Evolutionary conservation across 2,329 filamentous ascomycete genomes (phyloP).

Genomic region (Trichoderma atrobrunneum): DNA sequence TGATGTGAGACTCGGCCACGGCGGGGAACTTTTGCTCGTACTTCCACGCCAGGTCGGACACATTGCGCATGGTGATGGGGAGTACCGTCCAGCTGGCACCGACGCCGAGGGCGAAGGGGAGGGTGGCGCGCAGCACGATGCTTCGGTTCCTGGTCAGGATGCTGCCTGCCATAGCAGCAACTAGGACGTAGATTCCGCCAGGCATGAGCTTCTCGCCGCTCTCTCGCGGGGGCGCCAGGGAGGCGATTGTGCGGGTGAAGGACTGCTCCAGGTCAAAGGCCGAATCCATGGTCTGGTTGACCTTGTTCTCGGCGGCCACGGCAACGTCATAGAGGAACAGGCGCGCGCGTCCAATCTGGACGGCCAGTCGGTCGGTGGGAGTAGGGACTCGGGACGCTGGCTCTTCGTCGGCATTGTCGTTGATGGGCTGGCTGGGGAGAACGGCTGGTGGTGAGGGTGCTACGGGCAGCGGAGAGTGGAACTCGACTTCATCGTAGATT

Average conservation of each 20-base stretch:
- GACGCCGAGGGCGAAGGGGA: conserved; percentile 77
- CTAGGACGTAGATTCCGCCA: conserved; percentile 85
- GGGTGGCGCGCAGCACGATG: conserved; percentile 72
- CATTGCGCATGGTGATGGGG: conserved; percentile 86
- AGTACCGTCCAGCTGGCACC: conserved; percentile 80
- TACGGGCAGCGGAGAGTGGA: conserved; percentile 36
- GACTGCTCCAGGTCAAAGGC: conserved; percentile 83
- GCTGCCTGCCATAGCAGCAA: conserved; percentile 90
- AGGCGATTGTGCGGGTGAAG: conserved; percentile 86
- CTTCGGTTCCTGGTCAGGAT: conserved; percentile 88
- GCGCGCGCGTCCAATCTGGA: conserved; percentile 75
- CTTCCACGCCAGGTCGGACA: conserved; percentile 80
- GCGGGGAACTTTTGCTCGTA: conserved; percentile 89
- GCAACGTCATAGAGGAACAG: conserved; percentile 77
- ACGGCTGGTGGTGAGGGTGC: conserved; percentile 29
- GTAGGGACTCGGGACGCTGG: conserved; percentile 55
- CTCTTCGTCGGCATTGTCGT: conserved; percentile 28
- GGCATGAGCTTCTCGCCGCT: conserved; percentile 87
- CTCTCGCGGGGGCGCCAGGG: conserved; percentile 80
- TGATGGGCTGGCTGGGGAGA: conserved; percentile 32
- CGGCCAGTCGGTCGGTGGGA: conserved; percentile 84
- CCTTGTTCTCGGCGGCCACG: conserved; percentile 70
- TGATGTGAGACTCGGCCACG: conserved; percentile 76
- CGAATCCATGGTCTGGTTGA: conserved; percentile 78
- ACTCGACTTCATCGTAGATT: conserved; percentile 74